Percentiles rank a stretch among this genome's conserved stretches.
Evolutionary conservation across 2,329 filamentous ascomycete species (phyloP).

Genomic region (Teratosphaeria nubilosa): DNA sequence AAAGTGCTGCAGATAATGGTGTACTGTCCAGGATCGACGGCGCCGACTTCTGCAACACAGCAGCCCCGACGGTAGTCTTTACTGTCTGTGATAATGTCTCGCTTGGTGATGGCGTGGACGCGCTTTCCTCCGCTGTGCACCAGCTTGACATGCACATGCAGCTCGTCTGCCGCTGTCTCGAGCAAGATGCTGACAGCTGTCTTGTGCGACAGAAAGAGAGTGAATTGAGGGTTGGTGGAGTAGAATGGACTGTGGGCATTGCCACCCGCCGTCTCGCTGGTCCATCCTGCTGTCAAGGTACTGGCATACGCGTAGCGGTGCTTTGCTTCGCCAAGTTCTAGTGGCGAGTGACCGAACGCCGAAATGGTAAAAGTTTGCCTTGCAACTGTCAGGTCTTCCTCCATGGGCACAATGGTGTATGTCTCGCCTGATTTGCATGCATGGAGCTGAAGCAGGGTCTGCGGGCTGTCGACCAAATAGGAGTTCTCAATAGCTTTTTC

Average conservation of each 20-base stretch:
- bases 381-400: slow-evolving; percentile 64
- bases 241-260: slow-evolving; percentile 69
- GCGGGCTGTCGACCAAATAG: slow-evolving; percentile 79
- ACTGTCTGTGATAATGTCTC: slow-evolving; percentile 72
- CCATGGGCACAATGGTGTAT: slow-evolving; percentile 61
- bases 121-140: slow-evolving; percentile 68
- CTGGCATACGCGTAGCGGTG: slow-evolving; percentile 50
- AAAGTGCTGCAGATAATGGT: slow-evolving; percentile 88
- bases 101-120: slow-evolving; percentile 56
- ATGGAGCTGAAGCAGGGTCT: slow-evolving; percentile 72
- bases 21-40: slow-evolving; percentile 63
- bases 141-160: slow-evolving; percentile 76
- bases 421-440: slow-evolving; percentile 43
- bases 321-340: slow-evolving; percentile 52
- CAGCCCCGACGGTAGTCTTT: slow-evolving; percentile 81
- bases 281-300: slow-evolving; percentile 62
- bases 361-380: slow-evolving; percentile 81
- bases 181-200: slow-evolving; percentile 65
- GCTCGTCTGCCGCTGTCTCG: slow-evolving; percentile 53
- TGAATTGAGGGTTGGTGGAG: slow-evolving; percentile 80
- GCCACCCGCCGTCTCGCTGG: slow-evolving; percentile 68
- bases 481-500: slow-evolving; percentile 61
- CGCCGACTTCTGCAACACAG: slow-evolving; percentile 53
- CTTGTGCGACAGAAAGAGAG: slow-evolving; percentile 46
- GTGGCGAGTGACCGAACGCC: slow-evolving; percentile 58